Conservation (phyloP, 305 asterid genomes). For the Petunia hybrid region DNA sequence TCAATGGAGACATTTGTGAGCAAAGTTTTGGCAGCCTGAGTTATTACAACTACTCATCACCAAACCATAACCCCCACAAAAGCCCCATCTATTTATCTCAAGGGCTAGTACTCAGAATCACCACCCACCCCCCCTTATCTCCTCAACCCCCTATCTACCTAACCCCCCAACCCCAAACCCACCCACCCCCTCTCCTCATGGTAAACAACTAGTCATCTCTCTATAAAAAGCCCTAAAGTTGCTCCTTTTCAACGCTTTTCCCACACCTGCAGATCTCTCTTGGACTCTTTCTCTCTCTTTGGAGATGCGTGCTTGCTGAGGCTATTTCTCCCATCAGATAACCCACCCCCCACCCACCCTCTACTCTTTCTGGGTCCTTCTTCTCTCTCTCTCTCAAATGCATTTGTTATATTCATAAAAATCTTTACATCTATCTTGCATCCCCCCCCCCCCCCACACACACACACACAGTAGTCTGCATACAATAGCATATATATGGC, state of each 20-base stretch:
- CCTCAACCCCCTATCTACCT: too few species aligned
- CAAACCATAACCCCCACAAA: background rate
- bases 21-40: background rate
- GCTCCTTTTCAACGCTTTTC: slow-evolving; percentile 40
- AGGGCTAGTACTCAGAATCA: background rate
- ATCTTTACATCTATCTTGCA: slow-evolving; percentile 4
- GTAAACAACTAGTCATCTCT: background rate
- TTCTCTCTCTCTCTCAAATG: slow-evolving; percentile 15
- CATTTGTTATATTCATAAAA: slow-evolving; percentile 1
- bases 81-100: background rate
- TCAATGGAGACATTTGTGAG: background rate
- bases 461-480: background rate
- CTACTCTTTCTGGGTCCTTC: slow-evolving; percentile 30
- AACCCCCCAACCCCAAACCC: background rate
- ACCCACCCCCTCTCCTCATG: background rate
- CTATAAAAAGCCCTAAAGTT: slow-evolving; percentile 38
- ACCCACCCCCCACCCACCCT: background rate
- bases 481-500: slow-evolving; percentile 18
- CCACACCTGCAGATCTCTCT: slow-evolving; percentile 39
- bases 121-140: background rate
- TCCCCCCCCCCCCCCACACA: background rate
- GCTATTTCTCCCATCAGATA: slow-evolving; percentile 15
- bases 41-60: background rate
- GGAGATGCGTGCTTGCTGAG: slow-evolving; percentile 44
- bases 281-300: slow-evolving; percentile 22